phyloP scores from a whole-genome alignment of 139 green algal genomes.

The Chlamydomonas urium region DNA sequence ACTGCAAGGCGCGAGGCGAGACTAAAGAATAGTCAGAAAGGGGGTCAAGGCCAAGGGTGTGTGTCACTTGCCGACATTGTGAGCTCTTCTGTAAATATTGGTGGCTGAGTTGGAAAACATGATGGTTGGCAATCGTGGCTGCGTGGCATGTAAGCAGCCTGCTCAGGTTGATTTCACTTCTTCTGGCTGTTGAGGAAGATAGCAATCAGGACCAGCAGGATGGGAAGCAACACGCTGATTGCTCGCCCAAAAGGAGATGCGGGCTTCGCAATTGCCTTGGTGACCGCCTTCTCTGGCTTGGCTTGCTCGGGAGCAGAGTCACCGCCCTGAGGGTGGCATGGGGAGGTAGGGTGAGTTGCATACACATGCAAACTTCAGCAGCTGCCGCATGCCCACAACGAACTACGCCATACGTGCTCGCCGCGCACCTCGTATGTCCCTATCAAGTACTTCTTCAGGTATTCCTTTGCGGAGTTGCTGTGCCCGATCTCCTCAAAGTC shows the following conservation, averaged over 20 bases:
- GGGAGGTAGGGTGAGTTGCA: no score
- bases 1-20: no score
- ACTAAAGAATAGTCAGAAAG: no score
- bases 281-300: constrained; percentile 7
- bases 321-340: constrained; percentile 24
- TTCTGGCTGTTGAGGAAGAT: no score
- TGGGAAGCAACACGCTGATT: constrained; percentile 44
- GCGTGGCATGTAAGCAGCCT: no score
- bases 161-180: no score
- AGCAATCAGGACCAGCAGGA: constrained; percentile 38
- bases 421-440: constrained; percentile 60
- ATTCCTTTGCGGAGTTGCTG: constrained; percentile 70
- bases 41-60: no score
- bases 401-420: background rate
- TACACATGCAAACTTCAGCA: no score
- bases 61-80: no score
- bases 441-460: constrained; percentile 76
- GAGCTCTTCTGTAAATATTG: no score
- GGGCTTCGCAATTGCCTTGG: background rate
- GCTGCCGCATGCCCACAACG: background rate
- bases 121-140: no score
- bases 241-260: constrained; percentile 14
- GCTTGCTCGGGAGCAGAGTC: constrained; percentile 28
- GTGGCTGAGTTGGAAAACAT: no score
- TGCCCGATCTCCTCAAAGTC: constrained; percentile 92